Conservation (phyloP, 192 early-diverging fungal species). For the Coemansia sp. region DNA sequence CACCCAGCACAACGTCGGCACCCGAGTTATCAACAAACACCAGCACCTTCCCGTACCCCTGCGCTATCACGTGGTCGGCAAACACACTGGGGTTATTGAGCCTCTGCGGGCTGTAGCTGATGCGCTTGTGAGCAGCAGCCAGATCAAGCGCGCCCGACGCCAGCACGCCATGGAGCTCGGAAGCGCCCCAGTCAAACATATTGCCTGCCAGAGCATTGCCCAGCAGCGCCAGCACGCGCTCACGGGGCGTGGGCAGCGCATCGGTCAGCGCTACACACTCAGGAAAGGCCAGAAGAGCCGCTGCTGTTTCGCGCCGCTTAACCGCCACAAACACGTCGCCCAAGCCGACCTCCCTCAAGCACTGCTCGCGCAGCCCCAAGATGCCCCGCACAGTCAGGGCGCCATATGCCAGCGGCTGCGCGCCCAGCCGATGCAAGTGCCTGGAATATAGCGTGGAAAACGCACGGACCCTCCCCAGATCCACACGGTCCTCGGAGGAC, state of each 20-base stretch:
- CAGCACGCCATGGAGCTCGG: conserved; percentile 59
- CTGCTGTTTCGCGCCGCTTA: conserved; percentile 65
- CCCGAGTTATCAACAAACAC: conserved; percentile 86
- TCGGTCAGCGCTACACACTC: conserved; percentile 55
- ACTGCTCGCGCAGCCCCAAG: conserved; percentile 76
- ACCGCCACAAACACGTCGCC: conserved; percentile 70
- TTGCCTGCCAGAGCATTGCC: conserved; percentile 76
- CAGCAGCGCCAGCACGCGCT: conserved; percentile 51
- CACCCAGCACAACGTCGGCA: conserved; percentile 75
- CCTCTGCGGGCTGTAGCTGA: conserved; percentile 28
- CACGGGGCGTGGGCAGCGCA: conserved; percentile 18
- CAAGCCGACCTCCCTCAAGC: conserved; percentile 78
- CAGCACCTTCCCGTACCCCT: conserved; percentile 57
- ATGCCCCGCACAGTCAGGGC: conserved; percentile 67
- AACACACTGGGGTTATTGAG: conserved; percentile 55
- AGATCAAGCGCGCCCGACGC: conserved; percentile 61
- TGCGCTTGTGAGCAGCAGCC: conserved; percentile 47
- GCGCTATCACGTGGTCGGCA: conserved; percentile 32
- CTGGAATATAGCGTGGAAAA: conserved; percentile 68
- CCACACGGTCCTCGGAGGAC: neutral
- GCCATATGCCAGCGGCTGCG: conserved; percentile 73
- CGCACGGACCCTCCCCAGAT: conserved; percentile 21
- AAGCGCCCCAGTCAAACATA: conserved; percentile 84
- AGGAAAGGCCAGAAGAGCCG: conserved; percentile 58
- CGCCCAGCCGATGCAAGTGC: conserved; percentile 62